These are phyloP conservation scores for Tetracentron sinense DNA, from an alignment of 164 flowering plant species.

Conservation along the genomic window DNA sequence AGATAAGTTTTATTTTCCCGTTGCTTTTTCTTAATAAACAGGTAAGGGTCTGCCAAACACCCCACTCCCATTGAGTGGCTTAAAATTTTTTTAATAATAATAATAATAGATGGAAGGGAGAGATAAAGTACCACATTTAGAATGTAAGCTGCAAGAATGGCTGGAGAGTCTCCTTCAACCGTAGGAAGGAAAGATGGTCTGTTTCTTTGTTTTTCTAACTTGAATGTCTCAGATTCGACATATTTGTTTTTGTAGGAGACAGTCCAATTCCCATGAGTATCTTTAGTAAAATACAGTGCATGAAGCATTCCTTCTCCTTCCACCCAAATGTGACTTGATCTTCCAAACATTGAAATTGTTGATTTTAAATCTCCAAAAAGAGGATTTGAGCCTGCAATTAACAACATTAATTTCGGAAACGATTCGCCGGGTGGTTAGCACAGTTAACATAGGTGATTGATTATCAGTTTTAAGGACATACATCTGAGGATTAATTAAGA, in stretches of 20 bases:
- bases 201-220: conserved; percentile 35
- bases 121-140: conserved; percentile 31
- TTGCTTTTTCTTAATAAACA: too few species aligned
- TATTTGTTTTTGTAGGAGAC: conserved; percentile 51
- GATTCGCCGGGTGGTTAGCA: too few species aligned
- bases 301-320: conserved; percentile 81
- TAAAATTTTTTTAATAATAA: too few species aligned
- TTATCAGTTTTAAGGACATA: too few species aligned
- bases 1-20: too few species aligned
- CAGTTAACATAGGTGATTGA: too few species aligned
- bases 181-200: conserved; percentile 49
- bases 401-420: background rate
- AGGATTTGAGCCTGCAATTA: conserved; percentile 57
- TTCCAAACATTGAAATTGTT: conserved; percentile 44
- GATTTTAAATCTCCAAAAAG: conserved; percentile 54
- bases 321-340: conserved; percentile 45
- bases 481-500: too few species aligned
- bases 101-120: too few species aligned
- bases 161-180: conserved; percentile 43
- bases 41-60: too few species aligned
- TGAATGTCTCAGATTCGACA: conserved; percentile 50
- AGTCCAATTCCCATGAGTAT: conserved; percentile 30
- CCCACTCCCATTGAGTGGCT: too few species aligned
- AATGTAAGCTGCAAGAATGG: conserved; percentile 40
- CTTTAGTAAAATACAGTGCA: conserved; percentile 45